Percentiles rank a stretch among this genome's conserved stretches.
These are phyloP conservation scores for Pulveroboletus sp. DNA, from an alignment of 768 basidiomycete genomes.

Conservation along the genomic window DNA sequence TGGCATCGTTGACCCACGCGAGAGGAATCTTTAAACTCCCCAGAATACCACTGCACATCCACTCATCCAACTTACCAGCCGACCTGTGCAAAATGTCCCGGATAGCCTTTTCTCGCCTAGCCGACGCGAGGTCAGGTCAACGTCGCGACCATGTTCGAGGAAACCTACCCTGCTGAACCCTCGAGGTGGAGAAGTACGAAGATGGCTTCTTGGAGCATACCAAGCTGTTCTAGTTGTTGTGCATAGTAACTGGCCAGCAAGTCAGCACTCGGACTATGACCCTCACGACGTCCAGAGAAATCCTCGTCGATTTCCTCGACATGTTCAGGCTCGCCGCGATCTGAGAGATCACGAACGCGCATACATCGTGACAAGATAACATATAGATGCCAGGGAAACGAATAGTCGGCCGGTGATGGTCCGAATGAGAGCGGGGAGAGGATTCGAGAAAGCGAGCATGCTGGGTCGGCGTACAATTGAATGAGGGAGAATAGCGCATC, in stretches of 20 bases:
- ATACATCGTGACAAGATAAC: constrained; percentile 81
- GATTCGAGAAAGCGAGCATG: constrained; percentile 61
- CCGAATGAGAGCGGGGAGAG: constrained; percentile 73
- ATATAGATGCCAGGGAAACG: constrained; percentile 91
- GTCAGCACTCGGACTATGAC: constrained; percentile 83
- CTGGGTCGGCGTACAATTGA: constrained; percentile 68
- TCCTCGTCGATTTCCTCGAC: constrained; percentile 35
- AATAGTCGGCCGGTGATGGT: constrained; percentile 70
- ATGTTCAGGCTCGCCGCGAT: constrained; percentile 53
- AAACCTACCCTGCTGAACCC: constrained; percentile 64
- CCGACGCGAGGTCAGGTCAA: constrained; percentile 5
- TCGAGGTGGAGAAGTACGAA: constrained; percentile 91
- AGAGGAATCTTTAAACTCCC: constrained; percentile 78
- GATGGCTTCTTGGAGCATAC: constrained; percentile 77
- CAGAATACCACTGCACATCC: constrained; percentile 65
- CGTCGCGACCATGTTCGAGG: constrained; percentile 1
- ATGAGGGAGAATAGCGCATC: constrained; percentile 85
- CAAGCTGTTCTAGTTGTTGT: constrained; percentile 74
- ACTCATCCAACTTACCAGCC: constrained; percentile 62
- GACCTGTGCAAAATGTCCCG: constrained; percentile 74
- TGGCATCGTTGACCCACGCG: constrained; percentile 87
- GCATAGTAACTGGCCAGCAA: constrained; percentile 81
- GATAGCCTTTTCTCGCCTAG: constrained; percentile 77
- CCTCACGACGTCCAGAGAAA: constrained; percentile 51
- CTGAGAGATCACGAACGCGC: constrained; percentile 81